Percentiles rank a stretch among this genome's conserved stretches.
phyloP scores from a whole-genome alignment of 192 early-diverging fungal genomes.

The Gryganskiella cystojenkinii region DNA sequence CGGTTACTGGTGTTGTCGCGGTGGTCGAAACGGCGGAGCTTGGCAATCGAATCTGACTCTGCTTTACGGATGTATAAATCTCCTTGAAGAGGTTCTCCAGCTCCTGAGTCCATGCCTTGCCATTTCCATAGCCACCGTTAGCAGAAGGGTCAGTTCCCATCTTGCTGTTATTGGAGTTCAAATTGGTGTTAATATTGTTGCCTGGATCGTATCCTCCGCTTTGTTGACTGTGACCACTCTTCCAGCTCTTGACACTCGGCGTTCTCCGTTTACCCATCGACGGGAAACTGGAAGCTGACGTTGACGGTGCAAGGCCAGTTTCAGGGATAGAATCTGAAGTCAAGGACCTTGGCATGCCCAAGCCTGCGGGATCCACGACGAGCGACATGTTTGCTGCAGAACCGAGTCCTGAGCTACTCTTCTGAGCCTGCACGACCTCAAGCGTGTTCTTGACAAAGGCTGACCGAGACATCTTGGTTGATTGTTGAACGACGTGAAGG shows the following conservation, averaged over 20 bases:
- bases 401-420: no score
- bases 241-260: conserved; percentile 56
- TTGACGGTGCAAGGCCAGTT: not conserved
- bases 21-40: conserved; percentile 1
- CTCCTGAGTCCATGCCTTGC: conserved; percentile 62
- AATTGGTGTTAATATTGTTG: not conserved
- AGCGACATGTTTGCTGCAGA: no score
- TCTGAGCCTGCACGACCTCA: conserved; percentile 53
- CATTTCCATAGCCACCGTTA: conserved; percentile 36
- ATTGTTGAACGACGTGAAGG: conserved; percentile 84
- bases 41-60: conserved; percentile 66
- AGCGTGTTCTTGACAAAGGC: conserved; percentile 82
- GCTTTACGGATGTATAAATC: conserved; percentile 69
- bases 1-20: no score
- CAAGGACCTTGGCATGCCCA: conserved; percentile 16
- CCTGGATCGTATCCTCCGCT: not conserved
- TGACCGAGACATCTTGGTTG: conserved; percentile 77
- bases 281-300: not conserved
- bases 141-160: conserved; percentile 34
- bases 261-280: conserved; percentile 21
- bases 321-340: conserved; percentile 16
- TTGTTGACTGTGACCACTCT: conserved; percentile 47
- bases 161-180: conserved; percentile 18
- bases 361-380: not conserved
- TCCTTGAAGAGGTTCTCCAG: conserved; percentile 69